Conservation (phyloP, 192 early-diverging fungal genomes). For the Haplosporangium gracile region DNA sequence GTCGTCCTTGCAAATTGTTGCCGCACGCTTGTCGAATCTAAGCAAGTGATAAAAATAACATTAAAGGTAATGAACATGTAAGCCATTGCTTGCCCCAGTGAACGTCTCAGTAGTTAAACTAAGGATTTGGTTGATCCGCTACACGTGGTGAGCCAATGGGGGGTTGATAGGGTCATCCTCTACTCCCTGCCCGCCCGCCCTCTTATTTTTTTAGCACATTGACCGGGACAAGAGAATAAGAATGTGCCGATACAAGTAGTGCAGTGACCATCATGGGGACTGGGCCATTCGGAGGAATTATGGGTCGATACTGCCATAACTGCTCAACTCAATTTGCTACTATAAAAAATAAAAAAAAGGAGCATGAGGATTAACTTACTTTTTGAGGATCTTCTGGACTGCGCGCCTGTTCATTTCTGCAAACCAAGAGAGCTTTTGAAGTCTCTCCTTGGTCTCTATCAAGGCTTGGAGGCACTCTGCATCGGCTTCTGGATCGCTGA, state of each 20-base stretch:
- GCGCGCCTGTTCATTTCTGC: conserved; percentile 66
- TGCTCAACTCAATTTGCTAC: neutral
- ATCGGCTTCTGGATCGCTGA: conserved; percentile 52
- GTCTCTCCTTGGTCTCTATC: conserved; percentile 59
- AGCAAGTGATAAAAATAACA: neutral
- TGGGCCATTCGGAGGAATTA: neutral
- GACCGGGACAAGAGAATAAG: neutral
- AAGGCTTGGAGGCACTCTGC: conserved; percentile 62
- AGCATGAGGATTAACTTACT: conserved; percentile 55
- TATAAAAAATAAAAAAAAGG: neutral
- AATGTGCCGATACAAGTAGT: neutral
- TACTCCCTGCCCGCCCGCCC: neutral
- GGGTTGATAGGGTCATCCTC: neutral
- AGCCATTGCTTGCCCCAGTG: too few species aligned
- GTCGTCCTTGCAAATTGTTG: conserved; percentile 42
- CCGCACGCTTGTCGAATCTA: conserved; percentile 66
- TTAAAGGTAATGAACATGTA: neutral
- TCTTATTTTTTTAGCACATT: neutral
- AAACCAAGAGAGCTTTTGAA: conserved; percentile 65
- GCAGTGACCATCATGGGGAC: neutral
- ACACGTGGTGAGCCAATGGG: conserved; percentile 6
- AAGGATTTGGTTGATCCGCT: neutral
- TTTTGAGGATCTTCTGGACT: conserved; percentile 70
- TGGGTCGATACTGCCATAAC: neutral
- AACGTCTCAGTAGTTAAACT: neutral